Conservation (phyloP, 164 flowering plant genomes). For the Dillenia turbinata region DNA sequence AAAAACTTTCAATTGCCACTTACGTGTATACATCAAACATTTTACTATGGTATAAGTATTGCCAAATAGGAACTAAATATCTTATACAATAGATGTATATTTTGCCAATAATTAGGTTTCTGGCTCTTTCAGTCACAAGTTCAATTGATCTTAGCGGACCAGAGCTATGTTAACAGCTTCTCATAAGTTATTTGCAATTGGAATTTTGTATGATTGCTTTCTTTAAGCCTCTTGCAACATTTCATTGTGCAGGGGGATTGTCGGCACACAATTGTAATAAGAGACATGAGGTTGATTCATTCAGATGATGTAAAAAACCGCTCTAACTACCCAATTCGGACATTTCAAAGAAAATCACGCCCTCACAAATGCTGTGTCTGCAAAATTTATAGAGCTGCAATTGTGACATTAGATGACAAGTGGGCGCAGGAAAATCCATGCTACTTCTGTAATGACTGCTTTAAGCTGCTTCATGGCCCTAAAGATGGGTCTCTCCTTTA, state of each 20-base stretch:
- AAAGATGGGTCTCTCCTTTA: conserved; percentile 39
- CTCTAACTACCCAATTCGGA: conserved; percentile 61
- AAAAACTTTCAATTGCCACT: too few species aligned
- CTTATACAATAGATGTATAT: too few species aligned
- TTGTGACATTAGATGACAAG: conserved; percentile 78
- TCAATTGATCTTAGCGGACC: too few species aligned
- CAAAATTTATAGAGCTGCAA: conserved; percentile 51
- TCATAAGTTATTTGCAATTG: too few species aligned
- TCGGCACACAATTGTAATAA: conserved; percentile 66
- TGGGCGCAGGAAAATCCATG: conserved; percentile 74
- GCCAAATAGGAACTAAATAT: too few species aligned
- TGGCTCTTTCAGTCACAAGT: too few species aligned
- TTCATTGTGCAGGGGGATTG: conserved; percentile 58
- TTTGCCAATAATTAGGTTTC: too few species aligned
- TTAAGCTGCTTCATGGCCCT: conserved; percentile 58
- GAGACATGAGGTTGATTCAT: conserved; percentile 90
- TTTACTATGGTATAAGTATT: too few species aligned
- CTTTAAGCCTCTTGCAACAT: neutral
- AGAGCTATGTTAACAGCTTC: too few species aligned
- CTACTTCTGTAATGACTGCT: conserved; percentile 78
- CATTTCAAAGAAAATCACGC: conserved; percentile 37
- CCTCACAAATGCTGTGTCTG: conserved; percentile 63
- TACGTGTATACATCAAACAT: too few species aligned
- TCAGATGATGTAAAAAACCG: conserved; percentile 71
- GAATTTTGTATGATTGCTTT: too few species aligned